Evolutionary conservation across 2,329 filamentous ascomycete species (phyloP).

Genomic region (Alternaria metachromatica): DNA sequence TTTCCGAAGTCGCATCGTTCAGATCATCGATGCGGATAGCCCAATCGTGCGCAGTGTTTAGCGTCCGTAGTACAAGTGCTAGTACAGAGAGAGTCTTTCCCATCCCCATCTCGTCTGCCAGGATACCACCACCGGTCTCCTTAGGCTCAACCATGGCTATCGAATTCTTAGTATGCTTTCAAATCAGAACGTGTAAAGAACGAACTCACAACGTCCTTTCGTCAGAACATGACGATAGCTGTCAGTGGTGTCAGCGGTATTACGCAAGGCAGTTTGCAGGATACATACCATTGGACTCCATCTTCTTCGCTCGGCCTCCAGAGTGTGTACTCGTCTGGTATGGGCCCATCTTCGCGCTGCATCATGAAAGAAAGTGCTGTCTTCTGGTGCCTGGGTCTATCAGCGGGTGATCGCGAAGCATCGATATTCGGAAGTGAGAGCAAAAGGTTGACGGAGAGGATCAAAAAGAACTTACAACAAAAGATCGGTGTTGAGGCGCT

Average conservation of each 20-base stretch:
- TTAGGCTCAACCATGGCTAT: slow-evolving; percentile 14
- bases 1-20: neutral
- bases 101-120: slow-evolving; percentile 68
- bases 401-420: neutral
- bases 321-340: slow-evolving; percentile 34
- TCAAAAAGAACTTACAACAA: slow-evolving; percentile 9
- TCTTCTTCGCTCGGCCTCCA: slow-evolving; percentile 33
- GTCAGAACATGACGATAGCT: slow-evolving; percentile 53
- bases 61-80: slow-evolving; percentile 55
- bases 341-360: slow-evolving; percentile 40
- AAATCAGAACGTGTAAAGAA: neutral
- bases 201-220: slow-evolving; percentile 28
- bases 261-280: neutral
- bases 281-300: slow-evolving; percentile 25
- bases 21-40: slow-evolving; percentile 10
- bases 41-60: slow-evolving; percentile 49
- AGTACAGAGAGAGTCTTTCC: slow-evolving; percentile 64
- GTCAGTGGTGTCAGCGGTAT: neutral
- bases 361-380: slow-evolving; percentile 39
- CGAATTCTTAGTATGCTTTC: neutral
- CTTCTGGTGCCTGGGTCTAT: slow-evolving; percentile 28
- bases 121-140: slow-evolving; percentile 55
- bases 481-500: slow-evolving; percentile 26
- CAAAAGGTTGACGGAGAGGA: neutral
- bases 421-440: neutral